Base-by-base conservation (phyloP, 805 yeast genomes). In the Lipomyces japonicus region DNA sequence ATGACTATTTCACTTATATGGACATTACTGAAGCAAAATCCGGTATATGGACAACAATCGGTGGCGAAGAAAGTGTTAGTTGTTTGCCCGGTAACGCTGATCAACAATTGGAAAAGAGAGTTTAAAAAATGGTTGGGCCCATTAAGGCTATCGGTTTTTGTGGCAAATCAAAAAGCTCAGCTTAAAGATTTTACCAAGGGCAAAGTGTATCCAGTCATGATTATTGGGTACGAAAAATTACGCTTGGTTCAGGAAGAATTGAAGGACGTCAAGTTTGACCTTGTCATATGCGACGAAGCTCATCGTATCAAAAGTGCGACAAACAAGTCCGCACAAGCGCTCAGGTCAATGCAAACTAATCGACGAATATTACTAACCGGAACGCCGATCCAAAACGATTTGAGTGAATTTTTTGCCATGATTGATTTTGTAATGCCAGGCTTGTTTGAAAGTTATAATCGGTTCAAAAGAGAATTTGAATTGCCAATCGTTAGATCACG, bases 271-370 rank as follows among this genome's bases (percentile, higher is more conserved):
- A 55, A 61, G 9, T 72, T 79, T 35, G 97, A 89, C 64, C 58
- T 93, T 16, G 69, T 93, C 18, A 78, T 93, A 0, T 93, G 96
- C 66, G 98, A 93, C 66, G 98, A 93, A 64, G 98, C 97, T 2
- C 98, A 93, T 65, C 73, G 96, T 42, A 73, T 93, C 58, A 93
- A 91, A 61, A 86, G 80, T 59, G 73, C 79, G 3, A 71, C 80
- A 7, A 87, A 86, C 51, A 89, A 87, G 65, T 80, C 85, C 0
- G 70, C 88, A 44, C 80, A 79, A 51, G 79, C 81, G 0, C 69
- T 91, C 45, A 78, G 76, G 36, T 61, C 72, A 1, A 66, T 89
- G 16, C 69, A 79, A 37, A 74, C 83, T 3, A 71, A 71, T 5
- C 77, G 73, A 38, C 79, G 83, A 53, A 70, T 91, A 1, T 62